Percentiles rank a stretch among this genome's conserved stretches.
phyloP scores from a whole-genome alignment of 108 stramenopile species.

The Stephanodiscus minutulus region DNA sequence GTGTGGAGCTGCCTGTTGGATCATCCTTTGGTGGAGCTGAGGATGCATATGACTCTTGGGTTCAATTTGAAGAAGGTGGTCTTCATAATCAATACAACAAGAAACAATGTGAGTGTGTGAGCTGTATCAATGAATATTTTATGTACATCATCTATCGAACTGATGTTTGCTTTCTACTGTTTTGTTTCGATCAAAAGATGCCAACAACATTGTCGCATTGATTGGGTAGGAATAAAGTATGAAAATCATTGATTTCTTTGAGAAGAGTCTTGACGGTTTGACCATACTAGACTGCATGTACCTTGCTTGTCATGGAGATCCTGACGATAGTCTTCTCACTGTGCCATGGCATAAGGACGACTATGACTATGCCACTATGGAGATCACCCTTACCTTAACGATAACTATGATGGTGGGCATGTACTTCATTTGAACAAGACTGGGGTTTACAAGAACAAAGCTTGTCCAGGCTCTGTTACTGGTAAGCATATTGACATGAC shows the following conservation, averaged over 20 bases:
- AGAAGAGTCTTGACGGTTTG: conserved; percentile 10
- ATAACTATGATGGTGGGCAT: conserved; percentile 15
- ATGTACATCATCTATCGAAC: neutral
- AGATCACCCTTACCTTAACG: conserved; percentile 23
- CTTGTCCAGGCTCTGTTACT: conserved; percentile 18
- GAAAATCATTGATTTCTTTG: conserved; percentile 18
- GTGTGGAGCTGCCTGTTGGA: conserved; percentile 1
- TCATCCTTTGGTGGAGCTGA: neutral
- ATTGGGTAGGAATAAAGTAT: conserved; percentile 8
- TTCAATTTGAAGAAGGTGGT: neutral
- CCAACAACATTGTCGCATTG: conserved; percentile 4
- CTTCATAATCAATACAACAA: conserved; percentile 2
- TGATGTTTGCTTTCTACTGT: neutral
- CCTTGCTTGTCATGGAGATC: conserved; percentile 13
- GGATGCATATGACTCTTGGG: conserved; percentile 1
- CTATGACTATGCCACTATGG: conserved; percentile 15
- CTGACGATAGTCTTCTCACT: neutral
- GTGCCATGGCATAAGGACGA: conserved; percentile 21
- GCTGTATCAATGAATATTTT: neutral
- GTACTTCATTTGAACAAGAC: conserved; percentile 14
- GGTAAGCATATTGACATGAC: conserved; percentile 3
- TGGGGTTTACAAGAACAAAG: conserved; percentile 14
- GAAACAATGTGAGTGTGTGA: conserved; percentile 1
- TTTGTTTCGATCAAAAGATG: neutral
- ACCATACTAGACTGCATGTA: conserved; percentile 17